These are phyloP conservation scores for Cutaneotrichosporon sp. DNA, from an alignment of 1,284 basidiomycete species.

Conservation along the genomic window DNA sequence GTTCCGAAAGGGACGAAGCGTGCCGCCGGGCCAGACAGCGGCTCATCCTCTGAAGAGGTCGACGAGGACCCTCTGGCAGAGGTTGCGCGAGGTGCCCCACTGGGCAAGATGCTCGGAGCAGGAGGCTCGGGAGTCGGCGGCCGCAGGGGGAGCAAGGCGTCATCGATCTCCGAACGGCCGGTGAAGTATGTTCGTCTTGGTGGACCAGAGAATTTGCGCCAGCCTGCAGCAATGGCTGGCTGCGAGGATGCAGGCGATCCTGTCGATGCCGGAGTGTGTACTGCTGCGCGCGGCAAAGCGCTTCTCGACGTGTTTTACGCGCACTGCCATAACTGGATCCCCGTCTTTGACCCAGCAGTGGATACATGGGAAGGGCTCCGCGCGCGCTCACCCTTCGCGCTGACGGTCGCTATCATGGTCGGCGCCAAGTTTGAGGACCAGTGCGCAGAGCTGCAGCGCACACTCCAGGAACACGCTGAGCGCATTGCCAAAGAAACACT, in stretches of 20 bases:
- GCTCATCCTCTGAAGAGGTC: background rate
- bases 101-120: background rate
- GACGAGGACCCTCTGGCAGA: constrained; percentile 3
- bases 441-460: constrained; percentile 29
- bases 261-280: constrained; percentile 56
- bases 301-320: constrained; percentile 69
- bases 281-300: constrained; percentile 68
- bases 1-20: no score
- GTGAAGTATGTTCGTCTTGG: background rate
- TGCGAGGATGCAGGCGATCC: constrained; percentile 15
- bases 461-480: constrained; percentile 64
- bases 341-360: constrained; percentile 67
- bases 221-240: constrained; percentile 8
- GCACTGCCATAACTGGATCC: constrained; percentile 76
- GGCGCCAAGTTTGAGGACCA: constrained; percentile 71
- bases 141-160: background rate
- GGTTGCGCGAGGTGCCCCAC: background rate
- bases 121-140: no score
- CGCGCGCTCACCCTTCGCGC: constrained; percentile 30
- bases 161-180: background rate
- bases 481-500: constrained; percentile 68
- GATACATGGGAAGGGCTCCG: constrained; percentile 57
- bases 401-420: constrained; percentile 76
- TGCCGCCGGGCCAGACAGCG: background rate
- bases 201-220: background rate